These are phyloP conservation scores for Daldinia loculata DNA, from an alignment of 495 filamentous ascomycete species.

Conservation along the genomic window DNA sequence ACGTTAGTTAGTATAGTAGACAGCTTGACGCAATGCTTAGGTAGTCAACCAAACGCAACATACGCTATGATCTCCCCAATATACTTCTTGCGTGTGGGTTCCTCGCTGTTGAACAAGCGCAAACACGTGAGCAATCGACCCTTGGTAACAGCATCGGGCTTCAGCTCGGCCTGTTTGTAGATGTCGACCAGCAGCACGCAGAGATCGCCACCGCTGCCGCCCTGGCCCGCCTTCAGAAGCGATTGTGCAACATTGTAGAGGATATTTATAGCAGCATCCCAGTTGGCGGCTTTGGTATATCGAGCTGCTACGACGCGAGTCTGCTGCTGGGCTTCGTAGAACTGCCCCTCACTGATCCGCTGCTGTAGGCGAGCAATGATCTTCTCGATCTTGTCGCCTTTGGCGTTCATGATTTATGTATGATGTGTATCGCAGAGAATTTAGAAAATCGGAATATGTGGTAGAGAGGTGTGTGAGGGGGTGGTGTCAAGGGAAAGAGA, in stretches of 20 bases:
- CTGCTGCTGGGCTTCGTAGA: slow-evolving; percentile 98
- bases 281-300: slow-evolving; percentile 87
- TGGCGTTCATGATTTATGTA: slow-evolving; percentile 41
- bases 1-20: slow-evolving; percentile 23
- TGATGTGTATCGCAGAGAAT: neutral
- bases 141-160: slow-evolving; percentile 71
- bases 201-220: slow-evolving; percentile 91
- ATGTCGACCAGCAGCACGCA: slow-evolving; percentile 86
- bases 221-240: slow-evolving; percentile 86
- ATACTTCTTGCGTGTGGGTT: slow-evolving; percentile 90
- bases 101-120: slow-evolving; percentile 79
- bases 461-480: neutral
- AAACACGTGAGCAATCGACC: slow-evolving; percentile 68
- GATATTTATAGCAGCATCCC: slow-evolving; percentile 83
- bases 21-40: slow-evolving; percentile 5
- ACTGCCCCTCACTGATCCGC: slow-evolving; percentile 91
- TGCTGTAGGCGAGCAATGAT: slow-evolving; percentile 60
- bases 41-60: slow-evolving; percentile 37
- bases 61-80: slow-evolving; percentile 86
- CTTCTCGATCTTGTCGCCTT: slow-evolving; percentile 58
- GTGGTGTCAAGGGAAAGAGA: neutral
- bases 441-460: neutral
- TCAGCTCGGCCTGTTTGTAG: slow-evolving; percentile 81
- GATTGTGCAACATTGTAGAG: slow-evolving; percentile 84
- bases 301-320: slow-evolving; percentile 91